These are phyloP conservation scores for Raffaelea deltoideospora DNA, from an alignment of 2,329 filamentous ascomycete species.

Conservation along the genomic window DNA sequence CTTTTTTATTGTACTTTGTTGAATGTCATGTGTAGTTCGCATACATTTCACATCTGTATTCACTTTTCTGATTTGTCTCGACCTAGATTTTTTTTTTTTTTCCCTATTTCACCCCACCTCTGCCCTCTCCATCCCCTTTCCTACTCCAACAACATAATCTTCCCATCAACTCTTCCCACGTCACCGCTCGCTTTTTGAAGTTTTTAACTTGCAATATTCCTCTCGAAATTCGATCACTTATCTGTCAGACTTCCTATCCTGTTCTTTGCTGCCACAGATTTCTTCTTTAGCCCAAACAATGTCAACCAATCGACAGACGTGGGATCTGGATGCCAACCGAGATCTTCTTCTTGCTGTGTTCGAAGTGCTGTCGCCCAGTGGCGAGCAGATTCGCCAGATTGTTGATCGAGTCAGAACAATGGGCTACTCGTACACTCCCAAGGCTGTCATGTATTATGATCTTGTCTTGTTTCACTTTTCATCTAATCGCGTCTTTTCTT, in stretches of 20 bases:
- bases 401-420: conserved; percentile 10
- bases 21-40: not conserved
- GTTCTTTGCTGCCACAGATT: not conserved
- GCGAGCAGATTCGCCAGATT: conserved; percentile 12
- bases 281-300: not conserved
- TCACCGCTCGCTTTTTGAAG: not conserved
- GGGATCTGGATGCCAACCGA: conserved; percentile 14
- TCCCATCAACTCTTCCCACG: too few species aligned
- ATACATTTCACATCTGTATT: not conserved
- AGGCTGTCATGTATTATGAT: conserved; percentile 14
- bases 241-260: not conserved
- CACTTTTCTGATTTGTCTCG: not conserved
- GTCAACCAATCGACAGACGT: conserved; percentile 7
- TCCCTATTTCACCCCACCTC: not conserved
- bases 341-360: conserved; percentile 14
- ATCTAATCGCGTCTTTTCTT: not conserved
- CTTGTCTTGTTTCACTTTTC: not conserved
- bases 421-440: conserved; percentile 14
- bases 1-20: not conserved
- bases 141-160: too few species aligned
- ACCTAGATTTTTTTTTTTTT: not conserved
- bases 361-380: conserved; percentile 11
- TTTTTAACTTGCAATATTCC: not conserved
- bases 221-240: not conserved
- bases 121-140: too few species aligned